A percentile compares a stretch with the other conserved stretches of the same genome.
These are phyloP conservation scores for Filobasidium floriforme DNA, from an alignment of 768 basidiomycete species.

Conservation along the genomic window DNA sequence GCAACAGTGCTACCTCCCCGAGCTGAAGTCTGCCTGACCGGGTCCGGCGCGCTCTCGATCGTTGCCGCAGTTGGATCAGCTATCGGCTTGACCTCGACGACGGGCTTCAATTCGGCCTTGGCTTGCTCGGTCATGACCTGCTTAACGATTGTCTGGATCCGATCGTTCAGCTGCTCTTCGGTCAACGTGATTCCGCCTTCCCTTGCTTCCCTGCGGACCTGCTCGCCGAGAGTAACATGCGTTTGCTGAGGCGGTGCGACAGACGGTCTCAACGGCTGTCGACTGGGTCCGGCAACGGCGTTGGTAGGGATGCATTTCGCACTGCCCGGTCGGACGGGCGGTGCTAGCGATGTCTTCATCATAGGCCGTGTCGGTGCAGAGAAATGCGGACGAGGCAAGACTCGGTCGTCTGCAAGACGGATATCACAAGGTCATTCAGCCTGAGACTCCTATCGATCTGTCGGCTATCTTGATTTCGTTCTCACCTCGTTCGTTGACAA, in stretches of 20 bases:
- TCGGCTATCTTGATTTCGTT: no score
- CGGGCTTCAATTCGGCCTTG: conserved; percentile 36
- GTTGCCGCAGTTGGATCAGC: no score
- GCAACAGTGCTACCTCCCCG: conserved; percentile 56
- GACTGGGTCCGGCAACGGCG: conserved; percentile 4
- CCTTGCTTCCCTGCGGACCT: neutral
- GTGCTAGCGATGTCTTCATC: conserved; percentile 27
- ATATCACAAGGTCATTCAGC: neutral
- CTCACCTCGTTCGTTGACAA: conserved; percentile 66
- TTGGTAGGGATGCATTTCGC: neutral
- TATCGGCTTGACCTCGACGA: conserved; percentile 56
- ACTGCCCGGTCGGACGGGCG: neutral
- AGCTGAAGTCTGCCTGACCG: conserved; percentile 47
- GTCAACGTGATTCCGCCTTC: conserved; percentile 8
- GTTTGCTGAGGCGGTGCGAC: neutral
- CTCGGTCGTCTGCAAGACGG: conserved; percentile 51
- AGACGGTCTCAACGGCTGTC: neutral
- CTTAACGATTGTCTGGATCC: conserved; percentile 17
- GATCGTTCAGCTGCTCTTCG: conserved; percentile 14
- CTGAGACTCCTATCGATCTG: neutral
- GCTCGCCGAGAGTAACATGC: neutral
- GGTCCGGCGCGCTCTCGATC: conserved; percentile 62
- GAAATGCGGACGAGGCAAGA: conserved; percentile 39
- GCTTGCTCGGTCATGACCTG: conserved; percentile 42
- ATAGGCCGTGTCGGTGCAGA: conserved; percentile 42